Percentiles rank a stretch among this genome's conserved stretches.
Conservation (phyloP, 2,329 filamentous ascomycete genomes). For the Penicillium sumatraense region DNA sequence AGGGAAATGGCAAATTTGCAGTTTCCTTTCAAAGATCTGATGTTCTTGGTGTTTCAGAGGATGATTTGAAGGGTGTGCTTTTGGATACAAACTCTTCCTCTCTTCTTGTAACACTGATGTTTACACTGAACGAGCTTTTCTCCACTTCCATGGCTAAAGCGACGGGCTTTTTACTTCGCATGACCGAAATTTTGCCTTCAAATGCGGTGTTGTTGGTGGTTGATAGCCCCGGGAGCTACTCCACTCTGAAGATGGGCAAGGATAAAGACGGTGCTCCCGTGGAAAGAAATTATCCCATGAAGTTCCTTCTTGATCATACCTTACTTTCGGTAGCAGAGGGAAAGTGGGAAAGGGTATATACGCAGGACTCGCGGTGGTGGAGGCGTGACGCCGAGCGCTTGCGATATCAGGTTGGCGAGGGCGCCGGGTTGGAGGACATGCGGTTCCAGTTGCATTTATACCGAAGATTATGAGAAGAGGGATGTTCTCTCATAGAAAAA, state of each 20-base stretch:
- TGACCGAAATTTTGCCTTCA: slow-evolving; percentile 63
- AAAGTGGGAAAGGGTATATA: slow-evolving; percentile 75
- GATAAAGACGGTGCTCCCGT: slow-evolving; percentile 44
- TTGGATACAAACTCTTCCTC: slow-evolving; percentile 29
- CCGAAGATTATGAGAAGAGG: slow-evolving; percentile 37
- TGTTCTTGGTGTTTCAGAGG: slow-evolving; percentile 49
- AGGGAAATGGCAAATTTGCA: slow-evolving; percentile 20
- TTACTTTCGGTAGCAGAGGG: slow-evolving; percentile 59
- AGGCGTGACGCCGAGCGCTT: slow-evolving; percentile 66
- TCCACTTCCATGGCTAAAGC: slow-evolving; percentile 74
- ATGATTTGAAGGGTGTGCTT: slow-evolving; percentile 44
- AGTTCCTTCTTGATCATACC: slow-evolving; percentile 86
- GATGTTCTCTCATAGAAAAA: too few species aligned
- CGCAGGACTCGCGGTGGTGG: slow-evolving; percentile 84
- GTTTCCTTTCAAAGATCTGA: slow-evolving; percentile 57
- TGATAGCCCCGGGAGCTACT: slow-evolving; percentile 93
- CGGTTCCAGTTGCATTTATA: slow-evolving; percentile 92
- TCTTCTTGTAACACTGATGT: slow-evolving; percentile 78
- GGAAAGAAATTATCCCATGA: slow-evolving; percentile 81
- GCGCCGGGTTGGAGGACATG: slow-evolving; percentile 90
- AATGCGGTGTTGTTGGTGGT: slow-evolving; percentile 80
- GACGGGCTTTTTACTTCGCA: slow-evolving; percentile 72
- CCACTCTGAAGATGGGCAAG: slow-evolving; percentile 73
- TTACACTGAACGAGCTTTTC: slow-evolving; percentile 96
- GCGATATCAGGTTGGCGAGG: slow-evolving; percentile 83